These are phyloP conservation scores for Torulaspora microellipsoides DNA, from an alignment of 805 yeast genomes.

Conservation along the genomic window DNA sequence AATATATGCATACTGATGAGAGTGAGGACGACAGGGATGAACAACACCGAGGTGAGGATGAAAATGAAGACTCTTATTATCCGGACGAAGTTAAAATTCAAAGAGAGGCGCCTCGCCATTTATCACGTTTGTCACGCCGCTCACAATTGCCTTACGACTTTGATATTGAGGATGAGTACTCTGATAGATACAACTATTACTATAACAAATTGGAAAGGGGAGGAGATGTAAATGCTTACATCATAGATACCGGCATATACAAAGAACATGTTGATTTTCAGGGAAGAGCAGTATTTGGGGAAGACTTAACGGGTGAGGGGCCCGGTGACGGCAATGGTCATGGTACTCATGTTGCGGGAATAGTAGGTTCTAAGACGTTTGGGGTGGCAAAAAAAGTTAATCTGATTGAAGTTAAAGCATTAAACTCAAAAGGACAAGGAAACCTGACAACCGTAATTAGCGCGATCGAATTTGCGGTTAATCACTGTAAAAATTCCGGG, in stretches of 20 bases:
- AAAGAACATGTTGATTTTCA: constrained; percentile 58
- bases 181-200: constrained; percentile 39
- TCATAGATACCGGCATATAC: constrained; percentile 80
- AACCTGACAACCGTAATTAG: constrained; percentile 58
- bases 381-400: constrained; percentile 76
- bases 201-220: constrained; percentile 50
- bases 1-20: no score
- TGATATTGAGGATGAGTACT: constrained; percentile 15
- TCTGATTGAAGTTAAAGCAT: constrained; percentile 69
- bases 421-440: constrained; percentile 67
- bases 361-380: constrained; percentile 69
- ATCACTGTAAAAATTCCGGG: constrained; percentile 41
- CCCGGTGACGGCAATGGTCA: constrained; percentile 74
- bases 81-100: constrained; percentile 28
- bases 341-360: constrained; percentile 92
- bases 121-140: constrained; percentile 57
- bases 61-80: constrained; percentile 10
- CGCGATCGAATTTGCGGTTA: constrained; percentile 64
- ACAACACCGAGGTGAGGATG: constrained; percentile 9
- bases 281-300: constrained; percentile 55
- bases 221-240: constrained; percentile 61
- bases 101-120: constrained; percentile 57
- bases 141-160: constrained; percentile 32
- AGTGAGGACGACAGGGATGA: constrained; percentile 4
- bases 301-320: constrained; percentile 57